A percentile compares a stretch with the other conserved stretches of the same genome.
phyloP scores from a whole-genome alignment of 768 basidiomycete species.

The Mycena epipterygia region DNA sequence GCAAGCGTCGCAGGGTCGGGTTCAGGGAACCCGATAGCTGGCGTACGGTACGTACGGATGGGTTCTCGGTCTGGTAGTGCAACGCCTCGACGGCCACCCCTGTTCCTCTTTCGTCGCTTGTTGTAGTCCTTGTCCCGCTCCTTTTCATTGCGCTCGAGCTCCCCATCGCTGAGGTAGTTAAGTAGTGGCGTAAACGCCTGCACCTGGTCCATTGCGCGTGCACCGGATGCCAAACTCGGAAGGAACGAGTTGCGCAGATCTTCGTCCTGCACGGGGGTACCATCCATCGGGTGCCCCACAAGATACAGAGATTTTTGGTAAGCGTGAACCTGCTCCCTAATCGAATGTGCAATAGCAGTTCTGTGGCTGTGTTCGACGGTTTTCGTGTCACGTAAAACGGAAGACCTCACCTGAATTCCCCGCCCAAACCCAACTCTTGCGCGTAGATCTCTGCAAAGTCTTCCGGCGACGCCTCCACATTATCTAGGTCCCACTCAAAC shows the following conservation, averaged over 20 bases:
- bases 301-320: slow-evolving; percentile 94
- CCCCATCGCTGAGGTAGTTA: slow-evolving; percentile 88
- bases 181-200: slow-evolving; percentile 89
- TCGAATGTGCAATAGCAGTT: slow-evolving; percentile 95
- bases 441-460: slow-evolving; percentile 91
- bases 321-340: slow-evolving; percentile 93
- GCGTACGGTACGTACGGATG: slow-evolving; percentile 91
- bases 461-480: slow-evolving; percentile 85
- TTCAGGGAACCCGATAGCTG: slow-evolving; percentile 88
- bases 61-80: slow-evolving; percentile 94
- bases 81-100: slow-evolving; percentile 84
- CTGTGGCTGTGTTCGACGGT: slow-evolving; percentile 53
- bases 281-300: slow-evolving; percentile 89
- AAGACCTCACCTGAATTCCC: slow-evolving; percentile 88
- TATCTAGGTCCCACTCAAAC: slow-evolving; percentile 98
- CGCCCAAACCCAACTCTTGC: slow-evolving; percentile 88
- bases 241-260: slow-evolving; percentile 93
- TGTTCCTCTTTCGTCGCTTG: slow-evolving; percentile 87
- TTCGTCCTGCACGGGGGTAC: slow-evolving; percentile 84
- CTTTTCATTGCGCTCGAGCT: slow-evolving; percentile 90
- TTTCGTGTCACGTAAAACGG: not conserved
- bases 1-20: slow-evolving; percentile 80
- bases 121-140: slow-evolving; percentile 95
- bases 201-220: slow-evolving; percentile 84
- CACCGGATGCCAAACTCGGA: slow-evolving; percentile 79